These are phyloP conservation scores for Alternaria brassicicola DNA, from an alignment of 2,329 filamentous ascomycete species.

Conservation along the genomic window DNA sequence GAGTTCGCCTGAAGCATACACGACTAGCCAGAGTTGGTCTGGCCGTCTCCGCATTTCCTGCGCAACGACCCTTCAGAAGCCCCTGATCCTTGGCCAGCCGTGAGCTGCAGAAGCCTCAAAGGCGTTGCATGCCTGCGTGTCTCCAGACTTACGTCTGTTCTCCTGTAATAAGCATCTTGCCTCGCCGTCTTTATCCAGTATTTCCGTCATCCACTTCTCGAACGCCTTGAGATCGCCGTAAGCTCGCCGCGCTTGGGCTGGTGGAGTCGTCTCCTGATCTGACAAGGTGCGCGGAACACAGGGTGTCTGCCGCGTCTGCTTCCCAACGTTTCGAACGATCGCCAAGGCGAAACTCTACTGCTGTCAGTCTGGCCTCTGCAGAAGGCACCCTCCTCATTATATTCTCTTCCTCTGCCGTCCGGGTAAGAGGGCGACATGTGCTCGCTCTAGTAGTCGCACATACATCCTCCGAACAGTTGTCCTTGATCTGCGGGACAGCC, in stretches of 20 bases:
- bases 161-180: constrained; percentile 45
- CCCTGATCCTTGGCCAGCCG: constrained; percentile 49
- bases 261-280: constrained; percentile 28
- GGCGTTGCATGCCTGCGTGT: constrained; percentile 46
- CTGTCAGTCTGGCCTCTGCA: constrained; percentile 32
- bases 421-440: constrained; percentile 46
- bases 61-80: constrained; percentile 48
- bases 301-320: constrained; percentile 34
- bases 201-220: constrained; percentile 29
- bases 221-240: constrained; percentile 28
- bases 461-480: constrained; percentile 35
- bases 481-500: constrained; percentile 39
- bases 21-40: constrained; percentile 47
- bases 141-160: constrained; percentile 40
- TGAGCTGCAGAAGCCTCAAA: constrained; percentile 51
- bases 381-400: constrained; percentile 26
- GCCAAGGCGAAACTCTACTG: constrained; percentile 37
- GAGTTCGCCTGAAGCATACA: constrained; percentile 48
- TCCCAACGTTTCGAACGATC: constrained; percentile 43
- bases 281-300: constrained; percentile 32
- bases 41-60: constrained; percentile 51
- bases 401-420: constrained; percentile 37
- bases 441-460: constrained; percentile 43
- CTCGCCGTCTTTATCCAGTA: constrained; percentile 30
- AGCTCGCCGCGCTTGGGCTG: constrained; percentile 31